Conservation (phyloP, 306 rosid species). For the Prunus salicina region DNA sequence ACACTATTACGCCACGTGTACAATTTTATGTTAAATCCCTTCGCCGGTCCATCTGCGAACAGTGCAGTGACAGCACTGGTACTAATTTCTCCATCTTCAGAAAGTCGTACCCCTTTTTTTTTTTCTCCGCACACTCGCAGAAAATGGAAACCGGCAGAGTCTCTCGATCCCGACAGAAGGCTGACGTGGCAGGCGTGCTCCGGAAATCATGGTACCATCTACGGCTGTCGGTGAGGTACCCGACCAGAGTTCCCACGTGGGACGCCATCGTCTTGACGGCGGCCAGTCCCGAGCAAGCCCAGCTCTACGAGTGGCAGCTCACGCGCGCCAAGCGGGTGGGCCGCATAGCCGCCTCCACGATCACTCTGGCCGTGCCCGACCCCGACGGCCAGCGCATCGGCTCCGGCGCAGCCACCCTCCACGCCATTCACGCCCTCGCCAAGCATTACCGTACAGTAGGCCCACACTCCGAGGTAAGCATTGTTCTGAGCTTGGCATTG, state of each 20-base stretch:
- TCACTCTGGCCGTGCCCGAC: conserved; percentile 90
- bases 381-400: conserved; percentile 82
- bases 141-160: conserved; percentile 36
- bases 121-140: background rate
- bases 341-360: conserved; percentile 59
- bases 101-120: background rate
- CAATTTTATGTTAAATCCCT: background rate
- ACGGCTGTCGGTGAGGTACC: conserved; percentile 70
- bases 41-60: background rate
- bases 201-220: conserved; percentile 86
- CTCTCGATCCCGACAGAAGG: conserved; percentile 45
- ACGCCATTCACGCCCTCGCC: conserved; percentile 73
- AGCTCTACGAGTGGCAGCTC: conserved; percentile 80
- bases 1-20: background rate
- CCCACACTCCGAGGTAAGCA: conserved; percentile 28
- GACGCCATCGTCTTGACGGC: conserved; percentile 91
- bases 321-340: conserved; percentile 79
- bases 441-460: conserved; percentile 31
- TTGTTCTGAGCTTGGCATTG: background rate
- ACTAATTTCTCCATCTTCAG: background rate
- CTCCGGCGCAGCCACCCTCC: conserved; percentile 88
- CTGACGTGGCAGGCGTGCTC: conserved; percentile 55
- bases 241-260: conserved; percentile 82
- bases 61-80: background rate
- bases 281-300: conserved; percentile 88